Percentiles rank a stretch among this genome's conserved stretches.
Conservation (phyloP, 1,284 basidiomycete species). For the Somion occarium region DNA sequence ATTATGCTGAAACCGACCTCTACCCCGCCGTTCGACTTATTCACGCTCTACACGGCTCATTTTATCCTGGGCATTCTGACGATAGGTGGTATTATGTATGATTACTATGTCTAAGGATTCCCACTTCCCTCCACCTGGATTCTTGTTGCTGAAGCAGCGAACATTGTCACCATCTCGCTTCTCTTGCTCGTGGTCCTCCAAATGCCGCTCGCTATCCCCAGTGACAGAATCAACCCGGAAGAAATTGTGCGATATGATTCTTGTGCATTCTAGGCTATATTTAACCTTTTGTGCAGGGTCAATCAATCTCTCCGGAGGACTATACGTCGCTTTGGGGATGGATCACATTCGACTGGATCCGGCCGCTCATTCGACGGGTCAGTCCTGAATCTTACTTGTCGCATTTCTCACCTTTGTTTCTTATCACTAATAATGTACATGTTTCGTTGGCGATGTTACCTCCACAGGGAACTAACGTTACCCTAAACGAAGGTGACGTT, state of each 20-base stretch:
- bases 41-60: constrained; percentile 43
- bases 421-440: too few species aligned
- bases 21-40: constrained; percentile 50
- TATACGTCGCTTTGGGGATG: constrained; percentile 72
- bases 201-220: constrained; percentile 59
- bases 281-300: constrained; percentile 34
- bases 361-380: constrained; percentile 56
- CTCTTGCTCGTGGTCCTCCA: constrained; percentile 41
- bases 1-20: constrained; percentile 35
- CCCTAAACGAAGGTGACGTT: constrained; percentile 67
- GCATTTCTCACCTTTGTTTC: neutral
- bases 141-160: constrained; percentile 32
- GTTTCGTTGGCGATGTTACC: too few species aligned
- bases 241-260: constrained; percentile 43
- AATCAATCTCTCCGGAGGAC: constrained; percentile 65
- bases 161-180: constrained; percentile 36
- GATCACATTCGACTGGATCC: constrained; percentile 80
- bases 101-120: constrained; percentile 32
- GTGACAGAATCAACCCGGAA: constrained; percentile 37
- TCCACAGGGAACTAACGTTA: constrained; percentile 48
- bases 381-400: too few species aligned
- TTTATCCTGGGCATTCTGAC: constrained; percentile 37
- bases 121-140: constrained; percentile 32
- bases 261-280: neutral
- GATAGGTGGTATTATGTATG: constrained; percentile 46